Evolutionary conservation across 2,329 filamentous ascomycete genomes (phyloP).

Genomic region (Pyrenophora teres): DNA sequence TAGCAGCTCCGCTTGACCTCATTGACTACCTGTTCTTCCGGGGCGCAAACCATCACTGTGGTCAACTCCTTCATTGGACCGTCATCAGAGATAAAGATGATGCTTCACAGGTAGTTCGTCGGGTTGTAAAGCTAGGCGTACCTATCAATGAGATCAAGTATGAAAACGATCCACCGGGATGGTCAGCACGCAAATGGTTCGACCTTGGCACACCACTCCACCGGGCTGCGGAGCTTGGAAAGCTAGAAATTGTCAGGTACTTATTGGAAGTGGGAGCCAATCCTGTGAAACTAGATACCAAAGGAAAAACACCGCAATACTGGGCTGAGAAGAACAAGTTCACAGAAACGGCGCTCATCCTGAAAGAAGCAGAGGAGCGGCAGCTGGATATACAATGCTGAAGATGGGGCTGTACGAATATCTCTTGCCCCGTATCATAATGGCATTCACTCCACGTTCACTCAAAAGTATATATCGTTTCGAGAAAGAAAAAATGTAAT

Average conservation of each 20-base stretch:
- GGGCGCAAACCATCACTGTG: slow-evolving; percentile 7
- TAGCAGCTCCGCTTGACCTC: slow-evolving; percentile 7
- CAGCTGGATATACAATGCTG: too few relatives aligned
- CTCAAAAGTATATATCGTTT: too few relatives aligned
- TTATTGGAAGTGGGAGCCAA: slow-evolving; percentile 8
- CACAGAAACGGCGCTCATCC: too few relatives aligned
- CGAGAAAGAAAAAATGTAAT: too few relatives aligned
- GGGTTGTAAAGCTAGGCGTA: slow-evolving; percentile 12
- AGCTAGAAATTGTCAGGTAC: slow-evolving; percentile 11
- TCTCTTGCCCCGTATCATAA: too few relatives aligned
- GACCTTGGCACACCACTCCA: slow-evolving; percentile 13
- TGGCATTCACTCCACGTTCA: too few relatives aligned
- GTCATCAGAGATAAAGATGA: slow-evolving; percentile 9
- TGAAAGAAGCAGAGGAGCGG: too few relatives aligned
- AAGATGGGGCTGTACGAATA: too few relatives aligned
- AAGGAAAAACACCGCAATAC: too few relatives aligned
- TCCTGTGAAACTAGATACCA: too few relatives aligned
- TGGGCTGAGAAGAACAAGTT: too few relatives aligned
- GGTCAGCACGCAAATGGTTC: slow-evolving; percentile 5
- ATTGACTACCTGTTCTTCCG: slow-evolving; percentile 5
- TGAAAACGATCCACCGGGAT: slow-evolving; percentile 7
- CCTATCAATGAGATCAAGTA: slow-evolving; percentile 14
- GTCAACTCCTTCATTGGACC: slow-evolving; percentile 15
- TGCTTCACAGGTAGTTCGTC: slow-evolving; percentile 8
- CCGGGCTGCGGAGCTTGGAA: slow-evolving; percentile 14